phyloP scores from a whole-genome alignment of 306 rosid genomes.

The Senna siamea region DNA sequence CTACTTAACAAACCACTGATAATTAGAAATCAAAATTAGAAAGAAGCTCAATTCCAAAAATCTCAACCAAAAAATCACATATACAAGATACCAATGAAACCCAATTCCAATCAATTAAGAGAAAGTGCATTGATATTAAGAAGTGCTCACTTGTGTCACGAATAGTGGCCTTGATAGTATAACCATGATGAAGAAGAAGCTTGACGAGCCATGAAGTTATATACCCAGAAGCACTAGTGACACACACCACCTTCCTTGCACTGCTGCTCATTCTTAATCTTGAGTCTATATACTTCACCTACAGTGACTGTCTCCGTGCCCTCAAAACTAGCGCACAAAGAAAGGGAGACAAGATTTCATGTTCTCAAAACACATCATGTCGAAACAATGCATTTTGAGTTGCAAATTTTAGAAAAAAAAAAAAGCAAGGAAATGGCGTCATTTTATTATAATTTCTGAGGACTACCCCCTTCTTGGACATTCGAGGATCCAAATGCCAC shows the following conservation, averaged over 20 bases:
- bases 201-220: constrained; percentile 64
- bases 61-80: neutral
- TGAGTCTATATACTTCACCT: no score
- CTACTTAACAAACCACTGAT: no score
- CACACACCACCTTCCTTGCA: constrained; percentile 4
- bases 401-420: no score
- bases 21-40: neutral
- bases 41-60: neutral
- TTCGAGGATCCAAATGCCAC: no score
- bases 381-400: no score
- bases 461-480: no score
- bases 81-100: neutral
- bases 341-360: no score
- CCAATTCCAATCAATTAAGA: neutral
- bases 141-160: constrained; percentile 48
- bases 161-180: constrained; percentile 57
- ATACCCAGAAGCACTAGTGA: constrained; percentile 22
- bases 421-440: no score
- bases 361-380: no score
- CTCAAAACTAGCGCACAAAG: no score
- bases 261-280: neutral
- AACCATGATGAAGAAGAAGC: constrained; percentile 52
- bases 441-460: no score
- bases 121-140: neutral
- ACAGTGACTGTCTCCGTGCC: no score